phyloP scores from a whole-genome alignment of 306 rosid genomes.

The barrel medic (Medicago truncatula) region MtrunA17r5.0-ANR NC_053042.1:19993001-19993500 shows the following conservation, averaged over 20 bases:
- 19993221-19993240: slow-evolving; percentile 61
- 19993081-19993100: slow-evolving; percentile 49
- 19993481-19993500: slow-evolving; percentile 48
- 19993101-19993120: slow-evolving; percentile 54
- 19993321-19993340: slow-evolving; percentile 59
- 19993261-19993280: slow-evolving; percentile 64
- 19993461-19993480: slow-evolving; percentile 47
- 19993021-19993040: slow-evolving; percentile 66
- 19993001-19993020: slow-evolving; percentile 52
- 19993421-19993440: slow-evolving; percentile 46
- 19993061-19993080: slow-evolving; percentile 65
- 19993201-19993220: slow-evolving; percentile 72
- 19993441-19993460: slow-evolving; percentile 63
- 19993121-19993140: slow-evolving; percentile 76
- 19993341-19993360: slow-evolving; percentile 78
- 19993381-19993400: slow-evolving; percentile 74
- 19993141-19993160: slow-evolving; percentile 66
- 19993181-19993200: slow-evolving; percentile 88
- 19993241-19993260: slow-evolving; percentile 64
- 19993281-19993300: slow-evolving; percentile 97
- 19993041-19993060: slow-evolving; percentile 83
- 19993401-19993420: slow-evolving; percentile 68
- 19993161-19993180: slow-evolving; percentile 74
- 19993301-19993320: slow-evolving; percentile 73
- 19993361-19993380: slow-evolving; percentile 54